A percentile compares a stretch with the other conserved stretches of the same genome.
Conservation (phyloP, 2,329 filamentous ascomycete genomes). For the Pyrenochaeta sp. region DNA sequence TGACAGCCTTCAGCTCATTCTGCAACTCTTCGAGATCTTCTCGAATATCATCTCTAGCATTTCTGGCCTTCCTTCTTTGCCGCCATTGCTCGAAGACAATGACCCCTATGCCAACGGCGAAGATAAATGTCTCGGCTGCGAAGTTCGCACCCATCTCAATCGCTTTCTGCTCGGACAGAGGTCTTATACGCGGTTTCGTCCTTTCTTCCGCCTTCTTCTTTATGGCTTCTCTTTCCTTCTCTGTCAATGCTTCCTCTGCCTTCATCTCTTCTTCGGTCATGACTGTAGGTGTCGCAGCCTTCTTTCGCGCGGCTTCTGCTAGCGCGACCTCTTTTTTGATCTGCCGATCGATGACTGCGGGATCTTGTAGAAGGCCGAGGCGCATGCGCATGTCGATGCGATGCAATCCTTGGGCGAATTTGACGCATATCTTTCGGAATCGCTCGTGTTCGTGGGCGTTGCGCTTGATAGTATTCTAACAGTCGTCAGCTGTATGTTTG, state of each 20-base stretch:
- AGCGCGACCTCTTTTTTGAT: conserved; percentile 63
- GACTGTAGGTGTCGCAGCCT: conserved; percentile 64
- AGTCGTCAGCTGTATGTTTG: conserved; percentile 7
- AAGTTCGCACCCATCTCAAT: conserved; percentile 76
- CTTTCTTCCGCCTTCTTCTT: conserved; percentile 52
- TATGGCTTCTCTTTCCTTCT: conserved; percentile 58
- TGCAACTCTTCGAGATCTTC: conserved; percentile 68
- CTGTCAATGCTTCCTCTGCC: conserved; percentile 62
- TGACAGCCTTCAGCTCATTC: conserved; percentile 51
- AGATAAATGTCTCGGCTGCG: conserved; percentile 72
- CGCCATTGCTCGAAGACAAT: conserved; percentile 71
- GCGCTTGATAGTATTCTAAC: conserved; percentile 71
- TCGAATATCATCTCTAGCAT: conserved; percentile 66
- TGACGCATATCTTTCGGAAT: conserved; percentile 69
- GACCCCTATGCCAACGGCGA: conserved; percentile 68
- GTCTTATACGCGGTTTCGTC: conserved; percentile 64
- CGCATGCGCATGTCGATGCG: conserved; percentile 73
- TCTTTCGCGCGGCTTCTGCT: conserved; percentile 62
- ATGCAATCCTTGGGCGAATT: conserved; percentile 70
- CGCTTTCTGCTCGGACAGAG: conserved; percentile 71
- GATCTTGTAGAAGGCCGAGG: conserved; percentile 70
- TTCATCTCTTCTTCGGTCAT: conserved; percentile 68
- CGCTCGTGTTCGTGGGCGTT: conserved; percentile 74
- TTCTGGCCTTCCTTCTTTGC: conserved; percentile 67
- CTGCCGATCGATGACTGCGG: conserved; percentile 62